Base-by-base conservation (phyloP, 441 rosid species). In the Hura crepitans region DNA sequence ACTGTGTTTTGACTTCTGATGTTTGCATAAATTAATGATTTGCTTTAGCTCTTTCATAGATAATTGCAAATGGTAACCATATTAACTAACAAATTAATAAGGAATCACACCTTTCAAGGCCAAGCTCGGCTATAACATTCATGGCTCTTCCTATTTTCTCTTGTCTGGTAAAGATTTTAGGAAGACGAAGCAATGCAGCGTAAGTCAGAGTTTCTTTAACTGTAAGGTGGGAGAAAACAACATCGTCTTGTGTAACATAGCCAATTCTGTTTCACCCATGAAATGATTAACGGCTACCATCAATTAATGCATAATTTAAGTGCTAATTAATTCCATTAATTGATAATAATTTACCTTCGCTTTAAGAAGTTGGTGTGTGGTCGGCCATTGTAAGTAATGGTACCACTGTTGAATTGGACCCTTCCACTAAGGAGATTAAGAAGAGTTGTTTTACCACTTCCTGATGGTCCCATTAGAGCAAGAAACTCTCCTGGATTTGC, bases 141-240 rank as follows among this genome's bases (percentile, higher is more conserved):
- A 68, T 17, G 50, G 71, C 71, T 55, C 71, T 68, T 54, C 55
- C 62, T 14, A 13, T 42, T 55, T 68, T 68, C 53, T 68, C 25
- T 11, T 55, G 25, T 42, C 62, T 68, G 1, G 62, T 23, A 10
- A 68, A 55, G 10, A 15, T 55, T 8, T 68, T 54, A n/a, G 71
- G 71, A 54, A 68, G 71, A 27, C 71, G 71, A 18, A 68, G 71
- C 61, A 68, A 54, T 9, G 71, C 71, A 23, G 71, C 49, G 20
- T 68, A 68, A 17, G 62, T 55, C 23, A 68, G 62, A 15, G 71
- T 68, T 55, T 68, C 71, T 42, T 68, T 68, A 25, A 68, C 62
- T 3, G 71, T 68, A 10, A 68, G 71, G 53, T 68, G 61, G 39
- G 62, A 25, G 43, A 68, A 68, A 17, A 68, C 23, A 8, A 55